Evolutionary conservation across 768 basidiomycete species (phyloP), one percentile per base, ranked within the genome.

Genomic region (Lentinula lateritia): DNA sequence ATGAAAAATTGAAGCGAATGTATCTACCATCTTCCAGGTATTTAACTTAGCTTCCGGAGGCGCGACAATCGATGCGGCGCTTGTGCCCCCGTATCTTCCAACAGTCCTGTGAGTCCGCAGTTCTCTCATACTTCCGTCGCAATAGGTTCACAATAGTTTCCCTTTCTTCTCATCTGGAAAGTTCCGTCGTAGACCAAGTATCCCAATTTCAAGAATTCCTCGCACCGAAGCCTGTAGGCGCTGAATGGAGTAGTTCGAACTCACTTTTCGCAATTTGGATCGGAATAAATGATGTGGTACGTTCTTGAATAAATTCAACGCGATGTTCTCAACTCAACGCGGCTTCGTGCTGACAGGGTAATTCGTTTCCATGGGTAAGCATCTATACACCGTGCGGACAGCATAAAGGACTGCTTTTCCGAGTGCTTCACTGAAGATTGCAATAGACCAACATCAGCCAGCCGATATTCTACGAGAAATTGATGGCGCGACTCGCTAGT

Each of bases 201-300:
- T 73, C 76, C 55, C 72, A 82, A 66, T 87, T 85, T 73, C 77
- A 82, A 50, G 39, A 66, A 12, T 69, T 78, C 46, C 72, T 79
- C 0, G 78, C 78, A 3, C 65, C 73, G 2, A 81, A 78, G 64
- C 83, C 83, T 0, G 62, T 66, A 6, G 76, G 70, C 7, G 80
- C 82, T 1, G 66, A 74, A 9, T 88, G 85, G 87, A 68, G 76
- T 42, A 78, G 80, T 65, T 70, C 72, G 2, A 81, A 87, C 64
- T 73, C 81, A 36, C 70, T 87, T 5, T 87, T 88, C 69, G 80
- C 80, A 2, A 65, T 87, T 48, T 88, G 85, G 85, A 84, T 88
- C 56, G 86, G 86, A 2, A 87, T 87, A 61, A 87, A 88, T 63
- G 86, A 86, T 58, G 76, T 85, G 46, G 82, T 82, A 58, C 71